Conservation (phyloP, 768 basidiomycete species). For the Mrakia blollopis region DNA sequence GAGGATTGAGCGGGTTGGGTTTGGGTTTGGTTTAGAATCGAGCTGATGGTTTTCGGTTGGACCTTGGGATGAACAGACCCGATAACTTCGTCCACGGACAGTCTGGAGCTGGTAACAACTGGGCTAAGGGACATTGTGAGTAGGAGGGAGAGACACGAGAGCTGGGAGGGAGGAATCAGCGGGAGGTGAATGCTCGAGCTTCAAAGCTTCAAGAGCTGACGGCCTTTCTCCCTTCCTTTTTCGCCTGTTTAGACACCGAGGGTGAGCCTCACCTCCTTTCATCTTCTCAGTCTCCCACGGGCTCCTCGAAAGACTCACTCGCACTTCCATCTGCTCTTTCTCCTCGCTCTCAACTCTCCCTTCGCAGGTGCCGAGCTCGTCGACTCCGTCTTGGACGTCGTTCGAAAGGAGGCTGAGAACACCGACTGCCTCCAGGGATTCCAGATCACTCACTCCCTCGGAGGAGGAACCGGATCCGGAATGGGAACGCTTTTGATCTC, state of each 20-base stretch:
- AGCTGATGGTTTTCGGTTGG: constrained; percentile 62
- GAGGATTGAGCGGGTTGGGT: too few relatives aligned
- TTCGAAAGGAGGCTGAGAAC: constrained; percentile 96
- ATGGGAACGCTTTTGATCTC: constrained; percentile 99
- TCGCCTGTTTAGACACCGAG: constrained; percentile 4
- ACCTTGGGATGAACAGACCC: constrained; percentile 63
- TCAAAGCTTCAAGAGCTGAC: background rate
- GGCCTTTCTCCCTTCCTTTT: background rate
- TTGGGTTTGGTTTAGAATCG: constrained; percentile 50
- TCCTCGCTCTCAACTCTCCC: constrained; percentile 52
- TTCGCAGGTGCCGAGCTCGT: constrained; percentile 97
- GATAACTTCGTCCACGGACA: constrained; percentile 69
- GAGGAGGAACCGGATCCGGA: constrained; percentile 99
- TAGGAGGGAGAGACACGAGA: background rate
- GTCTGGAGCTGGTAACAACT: constrained; percentile 42
- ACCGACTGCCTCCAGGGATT: constrained; percentile 98
- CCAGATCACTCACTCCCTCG: constrained; percentile 97
- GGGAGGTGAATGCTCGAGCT: background rate
- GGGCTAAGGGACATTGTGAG: constrained; percentile 26
- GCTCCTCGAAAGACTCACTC: constrained; percentile 66
- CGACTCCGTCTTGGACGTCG: constrained; percentile 94
- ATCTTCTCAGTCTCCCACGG: constrained; percentile 47
- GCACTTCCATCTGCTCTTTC: too few relatives aligned
- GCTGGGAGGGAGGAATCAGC: background rate
- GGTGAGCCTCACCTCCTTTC: background rate